Evolutionary conservation across 192 early-diverging fungal species (phyloP), one percentile per base, ranked within the genome.

Genomic region (Coemansia sp.): DNA sequence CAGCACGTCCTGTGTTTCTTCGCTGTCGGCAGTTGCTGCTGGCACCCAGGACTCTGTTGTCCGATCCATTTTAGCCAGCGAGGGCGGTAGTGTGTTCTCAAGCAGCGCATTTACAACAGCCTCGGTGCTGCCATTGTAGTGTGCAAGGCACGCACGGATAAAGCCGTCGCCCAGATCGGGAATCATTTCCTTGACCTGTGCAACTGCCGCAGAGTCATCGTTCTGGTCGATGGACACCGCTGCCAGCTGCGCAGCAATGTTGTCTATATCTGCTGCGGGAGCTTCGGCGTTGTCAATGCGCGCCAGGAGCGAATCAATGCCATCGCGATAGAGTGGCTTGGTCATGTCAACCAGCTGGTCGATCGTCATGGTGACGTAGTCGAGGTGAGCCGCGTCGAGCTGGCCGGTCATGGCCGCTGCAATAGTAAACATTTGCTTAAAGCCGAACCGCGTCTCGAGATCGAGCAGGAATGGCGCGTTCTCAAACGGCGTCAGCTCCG

Each of bases 91-190:
- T 63, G 83, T 81, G 45, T 89, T 83, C 63, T 94, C 92, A 23
- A 98, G 75, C 10, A 97, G 80, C 12, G 85, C 87, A 82, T 90
- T 90, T 31, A 90, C 93, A 1, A 92, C 88, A 6, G 69, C 69
- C 59, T 97, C 94, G 14, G 83, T 65, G 66, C 90, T 80, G 67
- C 87, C 82, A 12, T 82, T 69, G 25, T 91, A 87, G 4, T 84
- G 77, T 6, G 82, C 73, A n/a, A 96, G 78, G 64, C 93, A 94
- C 2, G 91, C 89, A 61, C 93, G 91, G 53, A 98, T 87, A 74
- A 94, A 98, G 8, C 94, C 94, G 14, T 89, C 90, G 12, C 94
- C 94, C 9, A 95, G 79, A 50, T 94, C 91, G 0, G 94, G 92
- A 61, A 98, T 92, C 35, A 98, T 59, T 48, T 98, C 94, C 45